These are phyloP conservation scores for Dillenia suffruticosa DNA, from an alignment of 164 flowering plant species.

Conservation along the genomic window DNA sequence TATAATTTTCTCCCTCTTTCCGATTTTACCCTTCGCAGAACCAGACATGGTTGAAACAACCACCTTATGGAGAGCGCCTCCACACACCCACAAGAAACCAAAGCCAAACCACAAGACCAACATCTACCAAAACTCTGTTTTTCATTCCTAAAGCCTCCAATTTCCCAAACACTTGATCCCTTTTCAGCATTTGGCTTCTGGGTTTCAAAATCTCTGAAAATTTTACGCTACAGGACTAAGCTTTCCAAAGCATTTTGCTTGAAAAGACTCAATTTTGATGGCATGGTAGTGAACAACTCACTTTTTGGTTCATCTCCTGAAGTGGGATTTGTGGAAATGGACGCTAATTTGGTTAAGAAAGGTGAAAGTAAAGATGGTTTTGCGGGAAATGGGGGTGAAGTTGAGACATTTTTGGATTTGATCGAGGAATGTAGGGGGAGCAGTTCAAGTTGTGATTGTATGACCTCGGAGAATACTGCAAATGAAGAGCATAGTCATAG, in stretches of 20 bases:
- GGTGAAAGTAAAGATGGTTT: slow-evolving; percentile 5
- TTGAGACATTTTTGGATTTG: slow-evolving; percentile 19
- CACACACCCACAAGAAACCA: slow-evolving; percentile 20
- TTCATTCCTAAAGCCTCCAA: slow-evolving; percentile 8
- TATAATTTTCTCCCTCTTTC: slow-evolving; percentile 3
- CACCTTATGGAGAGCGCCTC: slow-evolving; percentile 28
- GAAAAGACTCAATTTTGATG: slow-evolving; percentile 15
- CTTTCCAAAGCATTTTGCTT: slow-evolving; percentile 18
- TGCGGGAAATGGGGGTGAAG: slow-evolving; percentile 13
- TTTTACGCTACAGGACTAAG: slow-evolving; percentile 10
- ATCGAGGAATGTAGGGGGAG: slow-evolving; percentile 31
- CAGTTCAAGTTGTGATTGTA: slow-evolving; percentile 45
- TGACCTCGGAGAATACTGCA: slow-evolving; percentile 38
- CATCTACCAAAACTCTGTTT: slow-evolving; percentile 17
- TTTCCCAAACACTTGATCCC: slow-evolving; percentile 4
- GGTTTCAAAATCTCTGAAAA: slow-evolving; percentile 23
- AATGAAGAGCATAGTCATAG: slow-evolving; percentile 49
- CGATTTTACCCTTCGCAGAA: slow-evolving; percentile 6
- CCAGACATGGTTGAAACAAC: slow-evolving; percentile 19
- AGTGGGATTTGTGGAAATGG: slow-evolving; percentile 17
- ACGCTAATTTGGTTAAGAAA: slow-evolving; percentile 21
- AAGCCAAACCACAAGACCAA: slow-evolving; percentile 11
- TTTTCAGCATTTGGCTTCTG: slow-evolving; percentile 22
- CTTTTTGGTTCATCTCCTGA: slow-evolving; percentile 26
- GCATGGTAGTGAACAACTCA: slow-evolving; percentile 38